These are phyloP conservation scores for Solanum ossicruentum DNA, from an alignment of 257 asterid species.

Conservation along the genomic window DNA sequence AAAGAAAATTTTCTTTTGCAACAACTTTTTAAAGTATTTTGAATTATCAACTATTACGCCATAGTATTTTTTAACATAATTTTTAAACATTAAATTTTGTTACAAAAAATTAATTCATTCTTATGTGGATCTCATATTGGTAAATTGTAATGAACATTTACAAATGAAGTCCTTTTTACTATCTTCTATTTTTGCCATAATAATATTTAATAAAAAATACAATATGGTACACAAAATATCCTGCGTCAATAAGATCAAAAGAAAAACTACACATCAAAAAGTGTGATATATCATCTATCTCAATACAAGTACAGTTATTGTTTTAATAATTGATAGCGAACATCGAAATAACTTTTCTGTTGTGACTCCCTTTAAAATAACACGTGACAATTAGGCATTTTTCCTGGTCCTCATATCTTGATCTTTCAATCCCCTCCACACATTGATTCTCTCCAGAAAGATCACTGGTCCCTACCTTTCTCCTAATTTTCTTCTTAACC, in stretches of 20 bases:
- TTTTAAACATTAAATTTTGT: not conserved
- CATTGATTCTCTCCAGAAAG: not conserved
- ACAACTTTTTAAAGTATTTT: not conserved
- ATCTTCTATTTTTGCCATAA: not conserved
- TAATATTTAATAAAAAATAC: too few species aligned
- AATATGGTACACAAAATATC: not conserved
- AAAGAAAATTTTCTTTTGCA: not conserved
- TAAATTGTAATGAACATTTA: not conserved
- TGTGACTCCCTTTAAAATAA: too few species aligned
- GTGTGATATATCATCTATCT: not conserved
- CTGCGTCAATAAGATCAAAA: rapidly evolving
- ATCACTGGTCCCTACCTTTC: not conserved
- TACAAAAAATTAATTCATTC: too few species aligned
- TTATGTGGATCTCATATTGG: not conserved
- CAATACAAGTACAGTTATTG: too few species aligned
- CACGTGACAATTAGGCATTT: not conserved
- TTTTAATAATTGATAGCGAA: too few species aligned
- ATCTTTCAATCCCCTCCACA: not conserved
- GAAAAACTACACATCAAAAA: not conserved
- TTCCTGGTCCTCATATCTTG: not conserved
- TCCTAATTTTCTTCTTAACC: not conserved
- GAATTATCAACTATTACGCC: not conserved
- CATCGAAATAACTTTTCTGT: rapidly evolving
- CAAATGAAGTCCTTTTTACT: not conserved
- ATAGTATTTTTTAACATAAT: not conserved